Evolutionary conservation across 208 protist species (phyloP), one percentile per base, ranked within the genome.

Genomic region (Trypanosoma theileri): DNA sequence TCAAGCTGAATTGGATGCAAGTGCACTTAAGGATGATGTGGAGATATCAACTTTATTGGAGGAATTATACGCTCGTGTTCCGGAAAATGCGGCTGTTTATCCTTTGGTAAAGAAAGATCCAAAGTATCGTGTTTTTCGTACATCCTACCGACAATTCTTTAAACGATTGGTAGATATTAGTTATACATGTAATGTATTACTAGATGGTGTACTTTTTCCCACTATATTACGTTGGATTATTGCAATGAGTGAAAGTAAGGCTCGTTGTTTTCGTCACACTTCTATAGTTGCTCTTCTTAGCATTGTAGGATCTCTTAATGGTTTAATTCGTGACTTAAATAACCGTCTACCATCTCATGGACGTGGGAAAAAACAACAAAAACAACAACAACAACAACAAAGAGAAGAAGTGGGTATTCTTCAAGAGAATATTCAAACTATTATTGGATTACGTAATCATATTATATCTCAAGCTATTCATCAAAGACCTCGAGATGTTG

Each of bases 171-270:
- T 92, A 21, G 75, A 77, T n/a, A 53, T 81, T 42, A 66, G 74
- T 52, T 91, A 89, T 35, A 87, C 55, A 42, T 74, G 59, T 9
- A 85, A 91, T 64, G 42, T 88, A 8, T 55, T 94, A 22, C 75
- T 86, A 12, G 84, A 96, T 57, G 50, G 60, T 40, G 46, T 66
- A 12, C 80, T 94, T 41, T 65, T 95, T 13, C 80, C 86, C 0
- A 79, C 80, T 13, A 55, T 92, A 3, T 53, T 81, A 42, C 84
- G 86, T 63, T 97, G 92, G 89, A n/a, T 95, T 17, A 74, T 94
- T 11, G 81, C 85, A 28, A 97, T 97, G 88, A 88, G 79, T 59
- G 92, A 95, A 75, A 94, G 92, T 75, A 97, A 94, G 77, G 82
- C 80, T 24, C 79, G 92, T 13, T 74, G 79, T 31, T 95, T 95